Evolutionary conservation across 768 basidiomycete genomes (phyloP).

Genomic region (Naganishia friedmannii): DNA sequence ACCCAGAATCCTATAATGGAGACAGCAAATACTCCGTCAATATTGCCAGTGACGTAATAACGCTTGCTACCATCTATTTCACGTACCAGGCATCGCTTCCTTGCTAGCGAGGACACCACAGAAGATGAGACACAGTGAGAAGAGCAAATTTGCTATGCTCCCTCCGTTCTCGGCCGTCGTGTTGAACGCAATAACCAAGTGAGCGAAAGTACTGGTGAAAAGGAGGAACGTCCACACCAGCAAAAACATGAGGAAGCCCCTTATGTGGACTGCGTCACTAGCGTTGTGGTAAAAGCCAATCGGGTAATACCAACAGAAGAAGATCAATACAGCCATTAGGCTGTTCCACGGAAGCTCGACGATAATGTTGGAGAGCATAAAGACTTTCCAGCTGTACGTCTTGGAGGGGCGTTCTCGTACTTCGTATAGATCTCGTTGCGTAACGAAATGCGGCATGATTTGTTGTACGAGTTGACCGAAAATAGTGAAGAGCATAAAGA

Average conservation of each 20-base stretch:
- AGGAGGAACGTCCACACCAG: constrained; percentile 53
- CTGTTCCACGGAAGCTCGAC: constrained; percentile 36
- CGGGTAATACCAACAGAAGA: constrained; percentile 53
- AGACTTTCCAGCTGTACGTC: constrained; percentile 50
- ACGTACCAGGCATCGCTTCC: constrained; percentile 17
- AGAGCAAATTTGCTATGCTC: constrained; percentile 54
- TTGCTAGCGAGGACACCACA: constrained; percentile 47
- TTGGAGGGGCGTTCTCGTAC: constrained; percentile 51
- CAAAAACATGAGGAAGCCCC: constrained; percentile 55
- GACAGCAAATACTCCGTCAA: constrained; percentile 39
- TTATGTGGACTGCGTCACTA: constrained; percentile 50
- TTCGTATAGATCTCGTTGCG: constrained; percentile 50
- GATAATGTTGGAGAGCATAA: constrained; percentile 48
- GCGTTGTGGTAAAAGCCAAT: constrained; percentile 55
- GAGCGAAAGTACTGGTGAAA: constrained; percentile 52
- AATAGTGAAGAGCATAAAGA: constrained; percentile 48
- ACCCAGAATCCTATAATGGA: constrained; percentile 12
- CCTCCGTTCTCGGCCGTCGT: constrained; percentile 54
- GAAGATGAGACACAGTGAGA: constrained; percentile 55
- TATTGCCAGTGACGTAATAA: no score
- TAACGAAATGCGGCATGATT: constrained; percentile 52
- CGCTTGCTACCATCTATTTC: no score
- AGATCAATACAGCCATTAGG: constrained; percentile 45
- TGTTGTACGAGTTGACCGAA: constrained; percentile 51
- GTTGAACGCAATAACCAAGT: constrained; percentile 52